phyloP scores from a whole-genome alignment of 2,329 filamentous ascomycete genomes.

The Lasiodiplodia sp. region DNA sequence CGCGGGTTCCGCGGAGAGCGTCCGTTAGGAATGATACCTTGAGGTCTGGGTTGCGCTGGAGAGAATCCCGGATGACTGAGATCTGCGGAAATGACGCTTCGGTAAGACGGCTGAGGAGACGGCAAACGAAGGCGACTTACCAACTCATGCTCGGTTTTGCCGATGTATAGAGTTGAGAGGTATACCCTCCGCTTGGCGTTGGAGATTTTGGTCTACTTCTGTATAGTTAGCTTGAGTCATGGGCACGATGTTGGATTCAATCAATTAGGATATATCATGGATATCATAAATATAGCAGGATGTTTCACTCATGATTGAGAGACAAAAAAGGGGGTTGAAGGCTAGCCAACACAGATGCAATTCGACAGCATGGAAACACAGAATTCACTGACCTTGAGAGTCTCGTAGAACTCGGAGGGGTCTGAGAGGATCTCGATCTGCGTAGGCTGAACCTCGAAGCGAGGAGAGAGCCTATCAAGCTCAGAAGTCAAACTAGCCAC shows the following conservation, averaged over 20 bases:
- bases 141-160: conserved; percentile 88
- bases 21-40: conserved; percentile 91
- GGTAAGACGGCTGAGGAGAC: background rate
- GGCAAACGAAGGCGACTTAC: conserved; percentile 49
- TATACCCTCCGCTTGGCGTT: conserved; percentile 82
- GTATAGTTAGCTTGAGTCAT: conserved; percentile 6
- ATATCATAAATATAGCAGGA: background rate
- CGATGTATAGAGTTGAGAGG: conserved; percentile 95
- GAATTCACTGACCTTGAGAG: conserved; percentile 72
- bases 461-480: conserved; percentile 87
- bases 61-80: conserved; percentile 74
- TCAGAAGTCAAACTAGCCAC: conserved; percentile 72
- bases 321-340: background rate
- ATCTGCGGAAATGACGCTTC: conserved; percentile 59
- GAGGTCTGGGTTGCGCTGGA: conserved; percentile 76
- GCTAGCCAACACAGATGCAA: background rate
- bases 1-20: conserved; percentile 86
- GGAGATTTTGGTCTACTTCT: conserved; percentile 75
- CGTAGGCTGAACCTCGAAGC: conserved; percentile 83
- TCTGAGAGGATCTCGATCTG: conserved; percentile 80
- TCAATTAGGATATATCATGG: background rate
- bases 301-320: background rate
- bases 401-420: conserved; percentile 89
- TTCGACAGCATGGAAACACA: background rate
- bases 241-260: background rate